Conservation (phyloP, 2,329 filamentous ascomycete genomes). For the Amesomyces nigricolor region DNA sequence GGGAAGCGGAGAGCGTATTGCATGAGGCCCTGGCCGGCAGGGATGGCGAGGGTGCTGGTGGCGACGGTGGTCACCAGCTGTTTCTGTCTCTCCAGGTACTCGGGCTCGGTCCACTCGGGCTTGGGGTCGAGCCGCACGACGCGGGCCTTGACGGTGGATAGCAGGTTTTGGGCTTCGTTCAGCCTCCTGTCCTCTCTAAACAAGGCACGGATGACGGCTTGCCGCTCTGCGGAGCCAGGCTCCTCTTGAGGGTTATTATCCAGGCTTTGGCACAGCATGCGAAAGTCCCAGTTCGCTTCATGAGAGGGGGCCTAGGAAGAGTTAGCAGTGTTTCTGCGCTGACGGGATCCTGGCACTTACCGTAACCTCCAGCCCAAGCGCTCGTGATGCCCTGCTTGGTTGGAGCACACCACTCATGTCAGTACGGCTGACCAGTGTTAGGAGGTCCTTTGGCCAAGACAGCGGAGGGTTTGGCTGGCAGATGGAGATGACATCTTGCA, state of each 20-base stretch:
- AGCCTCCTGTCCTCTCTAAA: slow-evolving; percentile 89
- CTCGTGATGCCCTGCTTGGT: slow-evolving; percentile 37
- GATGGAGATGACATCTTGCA: slow-evolving; percentile 77
- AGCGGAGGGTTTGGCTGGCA: slow-evolving; percentile 79
- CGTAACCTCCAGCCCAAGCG: slow-evolving; percentile 36
- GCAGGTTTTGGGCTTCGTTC: slow-evolving; percentile 73
- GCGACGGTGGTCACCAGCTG: slow-evolving; percentile 82
- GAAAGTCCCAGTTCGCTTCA: slow-evolving; percentile 66
- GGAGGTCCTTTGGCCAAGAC: slow-evolving; percentile 64
- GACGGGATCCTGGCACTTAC: slow-evolving; percentile 31
- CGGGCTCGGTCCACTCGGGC: slow-evolving; percentile 75
- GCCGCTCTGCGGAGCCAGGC: slow-evolving; percentile 75
- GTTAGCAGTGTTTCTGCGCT: slow-evolving; percentile 23
- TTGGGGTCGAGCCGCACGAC: slow-evolving; percentile 71
- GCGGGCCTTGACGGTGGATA: slow-evolving; percentile 80
- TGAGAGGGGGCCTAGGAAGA: slow-evolving; percentile 52
- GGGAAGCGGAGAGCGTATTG: slow-evolving; percentile 85
- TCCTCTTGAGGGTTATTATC: slow-evolving; percentile 65
- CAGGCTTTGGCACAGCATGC: slow-evolving; percentile 64
- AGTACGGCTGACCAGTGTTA: slow-evolving; percentile 72
- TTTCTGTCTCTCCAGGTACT: slow-evolving; percentile 88
- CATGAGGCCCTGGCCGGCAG: slow-evolving; percentile 78
- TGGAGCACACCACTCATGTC: slow-evolving; percentile 68
- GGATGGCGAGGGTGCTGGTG: slow-evolving; percentile 79
- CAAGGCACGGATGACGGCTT: slow-evolving; percentile 75